Evolutionary conservation across 306 rosid genomes (phyloP), one percentile per base, ranked within the genome.

Genomic region (Vigna reflexopilosa): DNA sequence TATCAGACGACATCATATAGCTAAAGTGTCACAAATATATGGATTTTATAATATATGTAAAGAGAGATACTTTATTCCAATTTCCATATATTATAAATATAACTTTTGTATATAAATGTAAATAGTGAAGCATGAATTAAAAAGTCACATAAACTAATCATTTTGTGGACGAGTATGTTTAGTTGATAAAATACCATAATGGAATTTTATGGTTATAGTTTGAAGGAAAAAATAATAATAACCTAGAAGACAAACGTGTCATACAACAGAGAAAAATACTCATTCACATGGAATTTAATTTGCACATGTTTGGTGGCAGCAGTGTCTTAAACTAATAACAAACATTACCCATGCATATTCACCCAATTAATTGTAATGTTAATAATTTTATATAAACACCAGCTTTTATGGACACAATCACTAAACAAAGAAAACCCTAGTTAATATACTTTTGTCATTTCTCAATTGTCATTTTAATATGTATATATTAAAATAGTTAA

Each of bases 241-340:
- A 30, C 7, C 26, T 9, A 40, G 51, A 30, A 13, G 49, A 42
- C n/a, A 48, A 65, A 50, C 51, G 11, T 66, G 81, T 13, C 17
- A 36, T 36, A 47, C 0, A 8, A 72, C 52, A 50, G 7, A 72
- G 40, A 72, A 51, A 63, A 64, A 72, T 72, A 65, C 79, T 54
- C 79, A 44, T 28, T 30, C 83, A 73, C 75, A 66, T 73, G 83
- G 47, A 44, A 63, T 63, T 54, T 70, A 32, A 52, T 54, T 63
- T 38, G 50, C 58, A 24, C 78, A 40, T 17, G 58, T 50, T 72
- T 63, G 28, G 58, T 34, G 19, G 26, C 67, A 38, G 47, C 19
- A 30, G 44, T 70, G 45, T 55, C 44, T 47, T 22, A 68, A 47
- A 47, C 8, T 19, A 17, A 54, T 54, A 8, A 9, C 15, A 47